These are phyloP conservation scores for Clarireedia sp. DNA, from an alignment of 2,329 filamentous ascomycete genomes.

Conservation along the genomic window DNA sequence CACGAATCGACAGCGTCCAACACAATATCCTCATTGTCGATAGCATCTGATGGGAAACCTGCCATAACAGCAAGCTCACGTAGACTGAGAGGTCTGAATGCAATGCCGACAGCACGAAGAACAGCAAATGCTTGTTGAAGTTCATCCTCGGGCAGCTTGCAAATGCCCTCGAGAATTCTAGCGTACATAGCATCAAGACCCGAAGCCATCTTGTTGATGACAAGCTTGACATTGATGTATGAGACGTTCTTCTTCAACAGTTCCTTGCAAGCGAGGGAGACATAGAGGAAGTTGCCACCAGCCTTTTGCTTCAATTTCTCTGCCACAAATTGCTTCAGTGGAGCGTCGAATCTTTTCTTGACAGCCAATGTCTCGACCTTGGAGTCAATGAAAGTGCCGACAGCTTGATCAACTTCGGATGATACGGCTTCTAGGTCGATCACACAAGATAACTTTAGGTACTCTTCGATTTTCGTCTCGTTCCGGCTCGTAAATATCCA, in stretches of 20 bases:
- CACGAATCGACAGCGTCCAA: slow-evolving; percentile 3
- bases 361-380: slow-evolving; percentile 1
- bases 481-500: slow-evolving; percentile 11
- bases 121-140: slow-evolving; percentile 7
- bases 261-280: slow-evolving; percentile 9
- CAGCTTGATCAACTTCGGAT: background rate
- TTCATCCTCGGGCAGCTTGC: slow-evolving; percentile 5
- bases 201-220: slow-evolving; percentile 1
- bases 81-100: slow-evolving; percentile 8
- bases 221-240: slow-evolving; percentile 8
- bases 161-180: slow-evolving; percentile 3
- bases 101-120: slow-evolving; percentile 7
- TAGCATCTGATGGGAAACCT: slow-evolving; percentile 1
- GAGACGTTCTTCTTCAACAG: slow-evolving; percentile 5
- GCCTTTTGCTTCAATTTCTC: slow-evolving; percentile 5
- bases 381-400: slow-evolving; percentile 2
- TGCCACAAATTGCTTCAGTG: slow-evolving; percentile 4
- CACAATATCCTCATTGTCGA: slow-evolving; percentile 5
- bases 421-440: slow-evolving; percentile 4
- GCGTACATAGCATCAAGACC: slow-evolving; percentile 8
- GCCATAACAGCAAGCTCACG: slow-evolving; percentile 9
- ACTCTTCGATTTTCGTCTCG: slow-evolving; percentile 6
- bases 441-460: slow-evolving; percentile 4
- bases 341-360: slow-evolving; percentile 8
- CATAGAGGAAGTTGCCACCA: slow-evolving; percentile 3